Evolutionary conservation across 345 rosid species (phyloP).

Genomic region (Abelmoschus esculentus): DNA sequence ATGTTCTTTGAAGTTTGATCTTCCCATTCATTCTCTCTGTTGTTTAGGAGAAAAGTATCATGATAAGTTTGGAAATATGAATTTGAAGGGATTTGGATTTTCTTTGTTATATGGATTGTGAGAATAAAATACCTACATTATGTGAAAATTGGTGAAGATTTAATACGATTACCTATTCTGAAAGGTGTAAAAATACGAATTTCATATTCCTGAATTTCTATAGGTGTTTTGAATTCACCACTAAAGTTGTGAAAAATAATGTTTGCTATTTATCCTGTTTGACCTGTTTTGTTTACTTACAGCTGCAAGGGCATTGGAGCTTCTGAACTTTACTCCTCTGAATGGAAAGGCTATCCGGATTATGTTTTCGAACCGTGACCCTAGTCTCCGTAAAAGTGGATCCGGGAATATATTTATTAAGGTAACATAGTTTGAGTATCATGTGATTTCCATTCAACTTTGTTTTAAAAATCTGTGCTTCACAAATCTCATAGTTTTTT

Average conservation of each 20-base stretch:
- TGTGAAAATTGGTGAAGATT: no score
- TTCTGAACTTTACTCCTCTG: constrained; percentile 61
- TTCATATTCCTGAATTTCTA: no score
- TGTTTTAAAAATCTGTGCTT: not conserved
- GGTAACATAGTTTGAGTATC: constrained; percentile 29
- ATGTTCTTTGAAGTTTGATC: no score
- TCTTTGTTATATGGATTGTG: no score
- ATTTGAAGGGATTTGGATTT: no score
- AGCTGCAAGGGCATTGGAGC: constrained; percentile 85
- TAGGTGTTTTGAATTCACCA: no score
- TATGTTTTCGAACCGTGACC: constrained; percentile 92
- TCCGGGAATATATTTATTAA: constrained; percentile 85
- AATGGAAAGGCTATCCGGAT: constrained; percentile 67
- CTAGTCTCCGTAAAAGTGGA: constrained; percentile 84
- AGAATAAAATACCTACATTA: no score
- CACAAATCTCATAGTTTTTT: not conserved
- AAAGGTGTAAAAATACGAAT: no score
- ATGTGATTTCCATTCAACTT: not conserved
- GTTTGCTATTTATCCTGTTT: not conserved
- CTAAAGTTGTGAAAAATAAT: not conserved
- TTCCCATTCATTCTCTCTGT: no score
- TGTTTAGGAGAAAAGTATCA: no score
- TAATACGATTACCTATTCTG: no score
- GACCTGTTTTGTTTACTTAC: constrained; percentile 13
- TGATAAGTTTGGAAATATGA: no score